Evolutionary conservation across 73 alveolate species (phyloP).

Genomic region (Symbiodinium pilosum): DNA sequence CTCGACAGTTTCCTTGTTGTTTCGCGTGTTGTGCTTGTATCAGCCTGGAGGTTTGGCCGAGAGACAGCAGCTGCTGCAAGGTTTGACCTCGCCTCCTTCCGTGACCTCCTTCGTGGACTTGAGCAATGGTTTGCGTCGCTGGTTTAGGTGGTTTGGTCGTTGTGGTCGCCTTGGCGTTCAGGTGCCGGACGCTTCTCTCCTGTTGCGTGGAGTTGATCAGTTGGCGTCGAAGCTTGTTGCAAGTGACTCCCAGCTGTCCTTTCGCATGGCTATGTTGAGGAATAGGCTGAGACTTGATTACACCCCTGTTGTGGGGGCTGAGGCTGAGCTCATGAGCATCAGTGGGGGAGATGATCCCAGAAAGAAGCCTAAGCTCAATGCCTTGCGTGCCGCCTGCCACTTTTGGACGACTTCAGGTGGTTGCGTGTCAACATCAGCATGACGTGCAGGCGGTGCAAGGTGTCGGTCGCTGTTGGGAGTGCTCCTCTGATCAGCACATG

Average conservation of each 20-base stretch:
- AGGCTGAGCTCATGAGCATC: slow-evolving; percentile 7
- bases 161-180: not conserved
- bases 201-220: not conserved
- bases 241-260: not conserved
- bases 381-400: not conserved
- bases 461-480: slow-evolving; percentile 7
- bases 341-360: not conserved
- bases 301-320: not conserved
- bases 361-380: not conserved
- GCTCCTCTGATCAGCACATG: not conserved
- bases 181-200: not conserved
- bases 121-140: slow-evolving; percentile 1
- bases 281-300: not conserved
- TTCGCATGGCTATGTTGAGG: not conserved
- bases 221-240: not conserved
- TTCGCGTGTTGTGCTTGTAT: not conserved
- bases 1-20: not conserved
- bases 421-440: not conserved
- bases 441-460: not conserved
- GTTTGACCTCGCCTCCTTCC: not conserved
- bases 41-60: not conserved
- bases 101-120: not conserved
- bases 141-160: not conserved
- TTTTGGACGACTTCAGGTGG: not conserved
- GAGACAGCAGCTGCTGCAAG: not conserved